Percentiles rank a stretch among this genome's conserved stretches.
Evolutionary conservation across 2,329 filamentous ascomycete species (phyloP).

Genomic region (Rosellinia necatrix): DNA sequence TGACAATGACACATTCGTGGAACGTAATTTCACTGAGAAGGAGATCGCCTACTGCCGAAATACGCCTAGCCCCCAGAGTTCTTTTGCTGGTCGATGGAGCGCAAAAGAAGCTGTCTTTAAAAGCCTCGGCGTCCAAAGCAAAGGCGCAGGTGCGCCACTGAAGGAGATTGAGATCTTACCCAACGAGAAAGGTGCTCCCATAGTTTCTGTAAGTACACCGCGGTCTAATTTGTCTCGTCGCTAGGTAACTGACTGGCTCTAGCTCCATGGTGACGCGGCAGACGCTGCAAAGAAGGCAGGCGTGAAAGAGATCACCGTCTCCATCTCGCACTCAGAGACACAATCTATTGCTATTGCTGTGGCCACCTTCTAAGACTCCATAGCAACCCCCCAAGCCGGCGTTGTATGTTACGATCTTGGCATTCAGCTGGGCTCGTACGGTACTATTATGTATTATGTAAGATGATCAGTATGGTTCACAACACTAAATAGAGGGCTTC

Average conservation of each 20-base stretch:
- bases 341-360: conserved; percentile 96
- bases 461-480: no score
- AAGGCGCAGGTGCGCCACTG: conserved; percentile 85
- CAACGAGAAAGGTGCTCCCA: conserved; percentile 80
- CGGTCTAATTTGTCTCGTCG: not conserved
- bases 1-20: conserved; percentile 89
- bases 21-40: conserved; percentile 87
- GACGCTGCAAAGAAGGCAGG: conserved; percentile 83
- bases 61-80: conserved; percentile 79
- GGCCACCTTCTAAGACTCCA: conserved; percentile 66
- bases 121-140: conserved; percentile 83
- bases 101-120: conserved; percentile 99
- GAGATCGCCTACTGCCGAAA: conserved; percentile 88
- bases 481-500: not conserved
- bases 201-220: conserved; percentile 77
- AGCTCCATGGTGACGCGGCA: conserved; percentile 88
- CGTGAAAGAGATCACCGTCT: conserved; percentile 86
- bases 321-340: conserved; percentile 92
- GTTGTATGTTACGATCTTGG: conserved; percentile 24
- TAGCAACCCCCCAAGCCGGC: not conserved
- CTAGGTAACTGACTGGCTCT: conserved; percentile 44
- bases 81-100: conserved; percentile 94
- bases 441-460: conserved; percentile 14
- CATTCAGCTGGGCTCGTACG: conserved; percentile 8
- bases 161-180: conserved; percentile 93